Evolutionary conservation across 2,329 filamentous ascomycete species (phyloP), one percentile per base, ranked within the genome.

Genomic region (Thielaviopsis euricoi): DNA sequence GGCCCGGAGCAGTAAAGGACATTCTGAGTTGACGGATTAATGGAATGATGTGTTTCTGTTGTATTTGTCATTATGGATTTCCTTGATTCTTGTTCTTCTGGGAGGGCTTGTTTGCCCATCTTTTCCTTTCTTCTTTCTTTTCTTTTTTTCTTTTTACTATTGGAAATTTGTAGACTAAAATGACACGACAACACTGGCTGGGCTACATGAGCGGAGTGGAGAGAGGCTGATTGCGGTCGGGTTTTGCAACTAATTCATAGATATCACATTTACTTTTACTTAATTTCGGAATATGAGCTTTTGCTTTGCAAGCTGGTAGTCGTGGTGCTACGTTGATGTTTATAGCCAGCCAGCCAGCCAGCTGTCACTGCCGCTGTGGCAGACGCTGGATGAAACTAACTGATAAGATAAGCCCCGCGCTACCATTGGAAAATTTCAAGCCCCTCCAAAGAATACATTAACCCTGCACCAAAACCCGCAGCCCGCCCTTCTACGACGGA

Each of bases 1-100:
- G 80, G 77, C 17, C 76, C 76, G 49, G 75, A 77, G 65, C 71
- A 78, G 68, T 73, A 73, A 68, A 70, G 74, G 73, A 49, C 15
- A 21, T 51, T 51, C 55, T 52, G 76, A 74, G 65, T 67, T 65
- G 65, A 66, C 67, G 66, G 52, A 52, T 43, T 43, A 52, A 58
- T 23, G 52, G 52, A 46, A 61, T 37, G 52, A 29, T 46, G 22
- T 10, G 49, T n/a, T 46, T 55, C 50, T 21, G 48, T 19, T 55
- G 55, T 46, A 55, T 29, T 55, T 58, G 49, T 55, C 22, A 43
- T 58, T 21, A 52, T 26, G 43, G 37, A 55, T 56, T 58, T 55
- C 21, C 9, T 54, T 54, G 29, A 26, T 26, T 57, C 55, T 46
- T 50, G 37, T 33, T 54, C 46, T 58, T 52, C 26, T 53, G 43